Evolutionary conservation across 2,329 filamentous ascomycete species (phyloP).

Genomic region (Hypoxylon sp.): DNA sequence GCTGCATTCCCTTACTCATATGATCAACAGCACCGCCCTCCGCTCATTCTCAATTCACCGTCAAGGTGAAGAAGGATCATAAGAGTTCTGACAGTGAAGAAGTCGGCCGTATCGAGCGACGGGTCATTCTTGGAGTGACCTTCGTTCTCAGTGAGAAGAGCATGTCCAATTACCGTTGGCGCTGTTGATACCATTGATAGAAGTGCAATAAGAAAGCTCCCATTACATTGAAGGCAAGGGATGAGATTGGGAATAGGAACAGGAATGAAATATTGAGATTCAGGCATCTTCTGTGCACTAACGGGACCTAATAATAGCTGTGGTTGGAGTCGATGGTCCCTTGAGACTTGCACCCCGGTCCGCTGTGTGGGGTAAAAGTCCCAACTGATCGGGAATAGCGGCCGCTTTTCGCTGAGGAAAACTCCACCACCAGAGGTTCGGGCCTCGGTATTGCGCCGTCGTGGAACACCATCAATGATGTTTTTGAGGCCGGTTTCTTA

Average conservation of each 20-base stretch:
- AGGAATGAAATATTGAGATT: background rate
- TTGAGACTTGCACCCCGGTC: background rate
- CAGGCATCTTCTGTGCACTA: slow-evolving; percentile 14
- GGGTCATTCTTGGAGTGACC: slow-evolving; percentile 3
- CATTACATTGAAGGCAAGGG: slow-evolving; percentile 1
- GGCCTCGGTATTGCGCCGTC: slow-evolving; percentile 12
- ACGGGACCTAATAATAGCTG: slow-evolving; percentile 21
- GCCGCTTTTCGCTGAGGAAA: slow-evolving; percentile 37
- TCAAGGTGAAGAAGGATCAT: slow-evolving; percentile 1
- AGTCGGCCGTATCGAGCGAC: slow-evolving; percentile 2
- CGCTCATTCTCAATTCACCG: slow-evolving; percentile 5
- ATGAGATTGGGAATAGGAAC: slow-evolving; percentile 13
- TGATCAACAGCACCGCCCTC: slow-evolving; percentile 18
- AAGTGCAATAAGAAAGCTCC: background rate
- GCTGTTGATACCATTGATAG: background rate
- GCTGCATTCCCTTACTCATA: background rate
- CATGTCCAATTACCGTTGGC: slow-evolving; percentile 5
- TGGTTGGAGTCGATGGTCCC: background rate
- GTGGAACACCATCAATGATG: slow-evolving; percentile 6
- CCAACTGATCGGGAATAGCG: slow-evolving; percentile 38
- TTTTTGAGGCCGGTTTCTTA: slow-evolving; percentile 2
- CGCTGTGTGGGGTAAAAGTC: slow-evolving; percentile 32
- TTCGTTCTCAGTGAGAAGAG: background rate
- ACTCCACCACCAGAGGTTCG: slow-evolving; percentile 18
- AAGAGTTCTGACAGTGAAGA: slow-evolving; percentile 11